Evolutionary conservation across 1,139 yeast genomes (phyloP), one percentile per base, ranked within the genome.

Genomic region (Saccharomycopsis hybrid): DNA sequence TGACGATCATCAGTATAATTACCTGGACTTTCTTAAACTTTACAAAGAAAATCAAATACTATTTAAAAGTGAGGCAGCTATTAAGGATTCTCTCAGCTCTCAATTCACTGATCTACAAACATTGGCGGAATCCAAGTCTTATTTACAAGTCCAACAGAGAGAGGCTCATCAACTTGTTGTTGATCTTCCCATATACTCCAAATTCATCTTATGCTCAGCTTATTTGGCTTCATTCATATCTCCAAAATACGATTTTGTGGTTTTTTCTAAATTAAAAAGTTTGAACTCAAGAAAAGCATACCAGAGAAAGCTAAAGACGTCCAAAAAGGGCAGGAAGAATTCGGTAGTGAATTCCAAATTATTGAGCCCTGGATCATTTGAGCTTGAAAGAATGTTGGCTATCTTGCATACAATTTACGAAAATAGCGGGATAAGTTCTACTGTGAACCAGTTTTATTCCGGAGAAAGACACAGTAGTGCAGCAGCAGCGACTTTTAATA

Each of bases 211-310:
- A 28, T 71, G 84, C 48, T 86, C 90, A 1, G 80, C 87, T 0
- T 85, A 81, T 58, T 67, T 85, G 50, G 89, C 90, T 0, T 82
- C 90, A 1, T 81, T 74, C 59, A 77, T 78, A 47, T 79, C 80
- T 4, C 78, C 80, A 3, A 75, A 75, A 54, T 69, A 71, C 55
- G 94, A 85, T 61, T 68, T 78, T 55, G 74, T 77, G 42, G 68
- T 73, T 52, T 85, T 83, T 57, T 79, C 90, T 43, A 74, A 72
- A 54, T 70, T 82, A 28, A 77, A 78, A 56, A 77, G 76, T 24
- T 69, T 75, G 38, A 73, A 69, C 51, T 57, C 53, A 65, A 69
- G 54, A 65, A 74, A 60, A 58, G 69, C 39, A 62, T 72, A 52
- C 39, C 52, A 60, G 54, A 58, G 68, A 64, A 56, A 65, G 53